phyloP scores from a whole-genome alignment of 768 basidiomycete species.

The Suillus plorans region DNA sequence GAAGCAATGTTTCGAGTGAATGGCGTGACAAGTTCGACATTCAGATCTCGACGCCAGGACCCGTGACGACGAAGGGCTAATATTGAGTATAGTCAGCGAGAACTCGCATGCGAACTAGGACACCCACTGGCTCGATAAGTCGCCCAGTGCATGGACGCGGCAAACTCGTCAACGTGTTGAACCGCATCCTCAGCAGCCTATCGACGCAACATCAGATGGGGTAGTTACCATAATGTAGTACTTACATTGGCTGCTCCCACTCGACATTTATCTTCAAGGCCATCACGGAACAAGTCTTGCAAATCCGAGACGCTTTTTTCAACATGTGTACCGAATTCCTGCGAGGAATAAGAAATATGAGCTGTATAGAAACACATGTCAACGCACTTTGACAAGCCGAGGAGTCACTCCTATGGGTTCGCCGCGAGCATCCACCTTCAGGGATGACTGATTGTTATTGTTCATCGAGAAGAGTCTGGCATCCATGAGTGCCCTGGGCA shows the following conservation, averaged over 20 bases:
- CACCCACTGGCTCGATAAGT: constrained; percentile 58
- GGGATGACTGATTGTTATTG: constrained; percentile 28
- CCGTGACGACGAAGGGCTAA: constrained; percentile 53
- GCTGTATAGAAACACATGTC: constrained; percentile 1
- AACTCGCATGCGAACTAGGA: background rate
- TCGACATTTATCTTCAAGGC: constrained; percentile 58
- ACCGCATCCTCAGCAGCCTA: constrained; percentile 46
- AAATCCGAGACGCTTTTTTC: constrained; percentile 46
- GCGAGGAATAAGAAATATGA: background rate
- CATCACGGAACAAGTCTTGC: constrained; percentile 49
- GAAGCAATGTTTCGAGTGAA: constrained; percentile 59
- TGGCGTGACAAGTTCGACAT: constrained; percentile 54
- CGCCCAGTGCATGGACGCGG: constrained; percentile 56
- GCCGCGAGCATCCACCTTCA: constrained; percentile 44
- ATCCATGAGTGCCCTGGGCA: background rate
- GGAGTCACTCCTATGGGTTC: constrained; percentile 46
- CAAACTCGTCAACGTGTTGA: constrained; percentile 48
- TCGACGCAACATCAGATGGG: background rate
- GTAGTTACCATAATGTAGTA: background rate
- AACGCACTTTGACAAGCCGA: constrained; percentile 39
- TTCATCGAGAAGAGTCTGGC: constrained; percentile 8
- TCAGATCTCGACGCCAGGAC: constrained; percentile 57
- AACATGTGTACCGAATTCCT: constrained; percentile 50
- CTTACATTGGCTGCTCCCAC: constrained; percentile 42
- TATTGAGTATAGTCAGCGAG: constrained; percentile 17